These are phyloP conservation scores for Trichoderma aggressivum DNA, from an alignment of 2,329 filamentous ascomycete genomes.

Conservation along the genomic window DNA sequence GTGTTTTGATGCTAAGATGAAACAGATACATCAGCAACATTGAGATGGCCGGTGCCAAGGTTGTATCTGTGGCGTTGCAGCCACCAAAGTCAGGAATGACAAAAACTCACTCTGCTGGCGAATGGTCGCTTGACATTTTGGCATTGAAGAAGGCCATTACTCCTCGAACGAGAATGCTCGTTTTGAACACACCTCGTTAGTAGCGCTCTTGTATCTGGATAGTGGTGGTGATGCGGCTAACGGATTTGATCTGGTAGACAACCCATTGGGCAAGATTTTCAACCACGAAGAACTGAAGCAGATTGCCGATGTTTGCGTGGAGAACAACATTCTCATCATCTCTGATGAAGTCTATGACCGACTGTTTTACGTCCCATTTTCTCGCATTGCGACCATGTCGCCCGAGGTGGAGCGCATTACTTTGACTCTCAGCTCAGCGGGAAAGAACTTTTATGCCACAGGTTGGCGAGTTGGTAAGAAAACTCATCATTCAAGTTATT, in stretches of 20 bases:
- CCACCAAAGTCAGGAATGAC: slow-evolving; percentile 12
- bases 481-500: accelerated
- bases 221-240: not conserved
- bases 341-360: slow-evolving; percentile 3
- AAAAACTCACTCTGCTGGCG: not conserved
- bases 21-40: slow-evolving; percentile 4
- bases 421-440: not conserved
- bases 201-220: no score
- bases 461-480: slow-evolving; percentile 7
- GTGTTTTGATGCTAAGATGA: not conserved
- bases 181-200: slow-evolving; percentile 3
- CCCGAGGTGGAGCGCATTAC: not conserved
- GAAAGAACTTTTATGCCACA: slow-evolving; percentile 8
- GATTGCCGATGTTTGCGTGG: slow-evolving; percentile 2
- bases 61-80: slow-evolving; percentile 1
- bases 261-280: slow-evolving; percentile 1
- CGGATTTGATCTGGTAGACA: not conserved
- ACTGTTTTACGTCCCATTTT: not conserved
- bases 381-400: not conserved
- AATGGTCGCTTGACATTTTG: not conserved
- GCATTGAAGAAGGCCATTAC: not conserved
- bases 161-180: not conserved
- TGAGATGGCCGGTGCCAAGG: slow-evolving; percentile 3
- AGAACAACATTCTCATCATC: slow-evolving; percentile 6
- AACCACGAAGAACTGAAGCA: not conserved